A percentile compares a stretch with the other conserved stretches of the same genome.
Evolutionary conservation across 179 eudicot genomes (phyloP).

Genomic region (Heliamphora pulchella): DNA sequence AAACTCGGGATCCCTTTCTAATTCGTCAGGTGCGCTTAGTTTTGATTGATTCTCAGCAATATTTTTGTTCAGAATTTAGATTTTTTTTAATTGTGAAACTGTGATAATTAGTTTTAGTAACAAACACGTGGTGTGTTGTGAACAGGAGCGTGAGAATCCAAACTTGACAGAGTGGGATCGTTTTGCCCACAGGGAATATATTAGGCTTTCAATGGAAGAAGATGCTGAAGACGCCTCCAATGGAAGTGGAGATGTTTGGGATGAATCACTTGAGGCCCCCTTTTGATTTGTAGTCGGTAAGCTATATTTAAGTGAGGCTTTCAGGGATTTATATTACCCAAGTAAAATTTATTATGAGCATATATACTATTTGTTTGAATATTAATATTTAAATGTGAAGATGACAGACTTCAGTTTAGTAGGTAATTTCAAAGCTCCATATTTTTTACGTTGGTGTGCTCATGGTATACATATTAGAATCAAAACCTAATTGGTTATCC

Average conservation of each 20-base stretch:
- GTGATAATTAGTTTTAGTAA: too few relatives aligned
- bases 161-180: conserved; percentile 93
- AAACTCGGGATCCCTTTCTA: conserved; percentile 90
- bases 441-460: too few relatives aligned
- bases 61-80: too few relatives aligned
- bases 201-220: conserved; percentile 93
- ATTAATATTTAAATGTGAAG: too few relatives aligned
- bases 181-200: conserved; percentile 89
- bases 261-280: conserved; percentile 92
- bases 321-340: too few relatives aligned
- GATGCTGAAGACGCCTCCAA: conserved; percentile 89
- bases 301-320: background rate
- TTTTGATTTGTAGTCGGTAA: conserved; percentile 54
- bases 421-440: too few relatives aligned
- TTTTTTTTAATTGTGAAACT: too few relatives aligned
- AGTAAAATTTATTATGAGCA: too few relatives aligned
- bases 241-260: conserved; percentile 96
- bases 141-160: conserved; percentile 90
- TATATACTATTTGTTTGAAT: background rate
- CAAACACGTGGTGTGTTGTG: too few relatives aligned
- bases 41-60: too few relatives aligned
- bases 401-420: too few relatives aligned
- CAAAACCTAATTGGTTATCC: background rate
- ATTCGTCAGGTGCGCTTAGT: conserved; percentile 63
- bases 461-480: too few relatives aligned